Conservation (phyloP, 768 basidiomycete species). For the Collybiopsis confluens region DNA sequence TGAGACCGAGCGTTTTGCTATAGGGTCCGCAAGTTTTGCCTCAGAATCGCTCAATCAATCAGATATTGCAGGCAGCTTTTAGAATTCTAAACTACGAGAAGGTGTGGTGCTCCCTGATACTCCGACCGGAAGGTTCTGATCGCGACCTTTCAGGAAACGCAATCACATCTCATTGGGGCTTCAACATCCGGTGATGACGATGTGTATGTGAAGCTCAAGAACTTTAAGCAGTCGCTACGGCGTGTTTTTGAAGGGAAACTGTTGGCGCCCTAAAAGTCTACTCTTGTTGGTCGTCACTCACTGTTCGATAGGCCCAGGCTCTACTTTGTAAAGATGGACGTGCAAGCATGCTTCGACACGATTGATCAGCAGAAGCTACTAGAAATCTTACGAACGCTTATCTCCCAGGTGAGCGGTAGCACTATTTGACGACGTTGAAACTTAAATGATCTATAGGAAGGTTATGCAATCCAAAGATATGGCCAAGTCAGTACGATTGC, state of each 20-base stretch:
- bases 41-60: constrained; percentile 70
- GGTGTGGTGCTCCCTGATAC: constrained; percentile 36
- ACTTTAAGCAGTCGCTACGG: constrained; percentile 55
- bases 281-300: constrained; percentile 2
- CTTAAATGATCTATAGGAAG: constrained; percentile 43
- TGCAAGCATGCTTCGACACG: constrained; percentile 94
- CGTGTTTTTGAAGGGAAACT: constrained; percentile 38
- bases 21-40: constrained; percentile 21
- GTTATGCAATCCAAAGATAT: constrained; percentile 68
- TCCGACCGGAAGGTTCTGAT: neutral
- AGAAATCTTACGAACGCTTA: constrained; percentile 64
- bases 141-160: constrained; percentile 43
- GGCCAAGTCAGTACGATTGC: constrained; percentile 56
- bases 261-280: constrained; percentile 33
- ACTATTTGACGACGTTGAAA: neutral
- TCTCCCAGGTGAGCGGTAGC: constrained; percentile 56
- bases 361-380: constrained; percentile 87
- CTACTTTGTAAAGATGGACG: constrained; percentile 96
- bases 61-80: constrained; percentile 79
- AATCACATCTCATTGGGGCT: constrained; percentile 65
- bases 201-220: constrained; percentile 69
- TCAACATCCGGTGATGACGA: constrained; percentile 84
- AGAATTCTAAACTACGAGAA: constrained; percentile 86
- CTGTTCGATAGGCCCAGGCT: constrained; percentile 61
- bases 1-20: neutral